phyloP scores from a whole-genome alignment of 2,329 filamentous ascomycete species.

The Penicillium freii region DNA sequence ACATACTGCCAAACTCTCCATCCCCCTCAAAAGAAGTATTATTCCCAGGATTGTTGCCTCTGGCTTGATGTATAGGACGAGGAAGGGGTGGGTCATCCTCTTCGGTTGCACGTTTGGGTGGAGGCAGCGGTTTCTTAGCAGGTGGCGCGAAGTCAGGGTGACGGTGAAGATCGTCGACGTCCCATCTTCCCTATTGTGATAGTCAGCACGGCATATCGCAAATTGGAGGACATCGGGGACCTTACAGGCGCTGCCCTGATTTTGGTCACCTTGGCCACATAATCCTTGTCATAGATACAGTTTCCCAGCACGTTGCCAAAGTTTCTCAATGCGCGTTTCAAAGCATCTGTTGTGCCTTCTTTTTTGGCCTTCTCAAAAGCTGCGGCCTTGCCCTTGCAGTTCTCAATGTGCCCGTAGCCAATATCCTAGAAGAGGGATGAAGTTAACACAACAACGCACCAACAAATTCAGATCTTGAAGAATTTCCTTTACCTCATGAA shows the following conservation, averaged over 20 bases:
- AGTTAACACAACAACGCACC: slow-evolving; percentile 1
- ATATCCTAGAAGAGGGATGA: slow-evolving; percentile 60
- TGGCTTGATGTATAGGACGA: slow-evolving; percentile 21
- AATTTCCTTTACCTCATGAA: slow-evolving; percentile 65
- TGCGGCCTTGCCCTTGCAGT: slow-evolving; percentile 89
- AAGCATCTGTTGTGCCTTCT: slow-evolving; percentile 88
- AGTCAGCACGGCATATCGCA: slow-evolving; percentile 14
- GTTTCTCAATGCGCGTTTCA: slow-evolving; percentile 84
- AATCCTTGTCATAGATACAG: slow-evolving; percentile 96
- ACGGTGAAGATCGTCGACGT: slow-evolving; percentile 75
- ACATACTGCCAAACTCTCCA: slow-evolving; percentile 46
- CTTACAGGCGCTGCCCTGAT: slow-evolving; percentile 70
- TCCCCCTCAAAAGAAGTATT: slow-evolving; percentile 38
- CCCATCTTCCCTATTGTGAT: slow-evolving; percentile 60
- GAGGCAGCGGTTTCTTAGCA: slow-evolving; percentile 55
- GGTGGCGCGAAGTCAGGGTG: slow-evolving; percentile 67
- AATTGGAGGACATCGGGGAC: neutral
- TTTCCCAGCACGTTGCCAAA: slow-evolving; percentile 98
- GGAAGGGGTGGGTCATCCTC: slow-evolving; percentile 51
- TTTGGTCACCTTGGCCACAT: slow-evolving; percentile 83
- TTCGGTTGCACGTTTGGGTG: slow-evolving; percentile 41
- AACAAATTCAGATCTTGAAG: neutral
- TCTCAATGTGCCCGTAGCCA: slow-evolving; percentile 94
- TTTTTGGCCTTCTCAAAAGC: slow-evolving; percentile 99
- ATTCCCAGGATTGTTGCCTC: slow-evolving; percentile 33